Conservation (phyloP, 2,329 filamentous ascomycete species). For the Cladobotryum mycophilum region DNA sequence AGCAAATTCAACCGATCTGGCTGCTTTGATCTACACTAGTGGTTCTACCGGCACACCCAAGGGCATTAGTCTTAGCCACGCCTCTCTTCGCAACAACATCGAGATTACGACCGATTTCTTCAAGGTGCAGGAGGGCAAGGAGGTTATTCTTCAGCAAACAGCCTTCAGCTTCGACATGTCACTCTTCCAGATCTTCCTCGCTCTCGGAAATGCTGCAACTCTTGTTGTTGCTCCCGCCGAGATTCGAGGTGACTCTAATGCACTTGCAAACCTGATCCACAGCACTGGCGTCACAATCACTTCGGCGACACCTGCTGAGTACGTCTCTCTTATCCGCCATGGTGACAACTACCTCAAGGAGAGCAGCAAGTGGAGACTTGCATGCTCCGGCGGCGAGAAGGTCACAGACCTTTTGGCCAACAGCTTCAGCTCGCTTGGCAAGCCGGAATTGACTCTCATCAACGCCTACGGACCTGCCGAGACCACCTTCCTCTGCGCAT, state of each 20-base stretch:
- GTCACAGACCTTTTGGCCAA: slow-evolving; percentile 11
- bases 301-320: slow-evolving; percentile 36
- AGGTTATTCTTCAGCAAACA: slow-evolving; percentile 27
- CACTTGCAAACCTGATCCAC: slow-evolving; percentile 29
- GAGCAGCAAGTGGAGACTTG: slow-evolving; percentile 14
- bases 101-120: slow-evolving; percentile 14
- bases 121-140: no score
- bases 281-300: slow-evolving; percentile 32
- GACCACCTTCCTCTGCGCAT: slow-evolving; percentile 5
- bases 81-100: slow-evolving; percentile 20
- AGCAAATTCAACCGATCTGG: background rate
- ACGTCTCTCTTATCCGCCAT: slow-evolving; percentile 23
- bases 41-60: slow-evolving; percentile 31
- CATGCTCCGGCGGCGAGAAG: slow-evolving; percentile 24
- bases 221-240: slow-evolving; percentile 25
- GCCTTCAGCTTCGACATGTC: slow-evolving; percentile 35
- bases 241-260: slow-evolving; percentile 23
- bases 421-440: slow-evolving; percentile 1
- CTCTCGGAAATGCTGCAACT: slow-evolving; percentile 28
- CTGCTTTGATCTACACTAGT: slow-evolving; percentile 26
- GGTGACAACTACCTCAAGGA: slow-evolving; percentile 11
- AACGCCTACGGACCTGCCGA: slow-evolving; percentile 27
- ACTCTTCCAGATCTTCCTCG: slow-evolving; percentile 27
- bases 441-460: slow-evolving; percentile 8
- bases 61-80: slow-evolving; percentile 29